Conservation (phyloP, 2,329 filamentous ascomycete species). For the Mariannaea sp. region DNA sequence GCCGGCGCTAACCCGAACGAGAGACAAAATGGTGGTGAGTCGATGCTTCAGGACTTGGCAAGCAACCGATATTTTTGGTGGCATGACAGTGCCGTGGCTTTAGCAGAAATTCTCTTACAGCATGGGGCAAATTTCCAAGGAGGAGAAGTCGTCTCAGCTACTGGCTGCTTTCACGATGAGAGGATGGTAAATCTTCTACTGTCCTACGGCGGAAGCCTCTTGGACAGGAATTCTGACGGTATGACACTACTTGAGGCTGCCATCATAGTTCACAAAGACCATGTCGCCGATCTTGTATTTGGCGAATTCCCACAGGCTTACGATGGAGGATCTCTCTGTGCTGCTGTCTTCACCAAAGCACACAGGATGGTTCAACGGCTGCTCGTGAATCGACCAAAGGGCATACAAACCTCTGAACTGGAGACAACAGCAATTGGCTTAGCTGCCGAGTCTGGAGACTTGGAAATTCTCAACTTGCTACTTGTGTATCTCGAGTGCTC, state of each 20-base stretch:
- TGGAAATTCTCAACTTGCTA: background rate
- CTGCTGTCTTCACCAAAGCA: background rate
- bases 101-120: background rate
- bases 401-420: background rate
- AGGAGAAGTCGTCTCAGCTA: background rate
- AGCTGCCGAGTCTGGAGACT: background rate
- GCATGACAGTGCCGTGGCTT: background rate
- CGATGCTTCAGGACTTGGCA: too few species aligned
- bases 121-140: background rate
- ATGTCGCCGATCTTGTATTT: background rate
- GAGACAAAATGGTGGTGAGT: too few species aligned
- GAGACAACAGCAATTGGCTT: conserved; percentile 8
- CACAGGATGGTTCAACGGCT: background rate
- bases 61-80: too few species aligned
- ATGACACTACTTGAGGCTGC: background rate
- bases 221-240: background rate
- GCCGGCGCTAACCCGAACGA: background rate
- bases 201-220: background rate
- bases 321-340: conserved; percentile 2
- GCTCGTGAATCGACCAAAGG: background rate
- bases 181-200: background rate
- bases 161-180: background rate
- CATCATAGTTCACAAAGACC: background rate
- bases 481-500: background rate
- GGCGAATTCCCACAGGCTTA: background rate